Evolutionary conservation across 2,329 filamentous ascomycete genomes (phyloP), one percentile per base, ranked within the genome.

Genomic region (Pseudocercospora fuligena): DNA sequence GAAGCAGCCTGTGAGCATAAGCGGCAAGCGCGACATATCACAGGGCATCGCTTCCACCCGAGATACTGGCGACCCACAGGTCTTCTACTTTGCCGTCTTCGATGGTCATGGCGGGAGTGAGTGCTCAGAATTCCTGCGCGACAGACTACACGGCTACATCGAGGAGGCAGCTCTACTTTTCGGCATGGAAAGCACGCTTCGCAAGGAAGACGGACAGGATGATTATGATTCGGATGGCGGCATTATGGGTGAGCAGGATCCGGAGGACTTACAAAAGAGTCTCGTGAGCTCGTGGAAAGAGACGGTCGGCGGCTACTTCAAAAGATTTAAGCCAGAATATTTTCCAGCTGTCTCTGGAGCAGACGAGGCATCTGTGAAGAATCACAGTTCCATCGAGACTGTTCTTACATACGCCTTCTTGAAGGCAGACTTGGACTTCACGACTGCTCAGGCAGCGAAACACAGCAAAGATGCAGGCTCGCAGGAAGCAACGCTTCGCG

Each of bases 61-160:
- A 70, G 88, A 91, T 1, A 91, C 88, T 69, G 94, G 94, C 2
- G 94, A 98, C 76, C 94, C 94, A 1, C 94, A 98, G 77, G 90
- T 98, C 36, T 99, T 99, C 80, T 99, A 98, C 79, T 99, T 97
- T 84, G 94, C 88, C 1, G 89, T 98, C 1, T 99, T 98, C 75
- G 95, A 99, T 79, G 95, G 95, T 2, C 95, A 99, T 81, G 95
- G 95, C 9, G 95, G 95, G 21, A 87, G 84, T 21, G 92, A 97
- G 78, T 98, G 95, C 79, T 93, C 93, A 66, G 89, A 90, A 19
- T 98, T 97, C 73, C 80, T 98, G 71, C 86, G 89, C 65, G 92
- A 97, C 67, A 88, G 91, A 75, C 82, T 99, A 67, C 95, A 97
- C 78, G 87, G 88, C 9, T 98, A 97, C 77, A 89, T 99, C 40